Evolutionary conservation across 2,329 filamentous ascomycete species (phyloP), one percentile per base, ranked within the genome.

Genomic region (Chaetomium strumarium): DNA sequence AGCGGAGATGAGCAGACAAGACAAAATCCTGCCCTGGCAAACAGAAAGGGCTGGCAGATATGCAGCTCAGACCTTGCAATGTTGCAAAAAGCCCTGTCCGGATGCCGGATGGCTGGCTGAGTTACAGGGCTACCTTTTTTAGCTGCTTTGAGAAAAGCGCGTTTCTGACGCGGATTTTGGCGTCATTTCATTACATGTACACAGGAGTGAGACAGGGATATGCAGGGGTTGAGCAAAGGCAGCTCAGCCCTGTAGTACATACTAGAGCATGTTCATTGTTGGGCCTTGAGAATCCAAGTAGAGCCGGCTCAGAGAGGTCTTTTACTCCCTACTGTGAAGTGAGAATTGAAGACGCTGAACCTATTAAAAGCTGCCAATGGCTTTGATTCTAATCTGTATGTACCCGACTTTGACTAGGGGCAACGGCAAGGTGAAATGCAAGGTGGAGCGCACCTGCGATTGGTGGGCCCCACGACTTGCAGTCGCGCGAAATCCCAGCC

Each of bases 121-220:
- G 36, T 47, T 44, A 30, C 48, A 41, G 48, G 44, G 39, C 45
- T n/a, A n/a, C n/a, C n/a, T 17, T 16, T 51, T 50, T 53, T 53
- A 44, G 40, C 47, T 39, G 37, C 42, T 42, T 50, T 30, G 24
- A 51, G 48, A 49, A 55, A 55, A 56, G 40, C 58, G 58, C 59
- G 58, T 53, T 44, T 49, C 37, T 40, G 51, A 60, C 60, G 60
- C 56, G 60, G 52, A 39, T 61, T 62, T 59, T 60, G 60, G 60
- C 60, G 60, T 60, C 55, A 49, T 47, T 47, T 43, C 51, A 53
- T 58, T 58, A 58, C 56, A 24, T 24, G 24, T 24, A 24, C n/a
- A n/a, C n/a, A n/a, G n/a, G n/a, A n/a, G n/a, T n/a, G n/a, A 24
- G 24, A 24, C 24, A 7, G 34, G 44, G 37, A 36, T 17, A 47